Evolutionary conservation across 768 basidiomycete genomes (phyloP), one percentile per base, ranked within the genome.

Genomic region (Macrolepiota dolichaula): DNA sequence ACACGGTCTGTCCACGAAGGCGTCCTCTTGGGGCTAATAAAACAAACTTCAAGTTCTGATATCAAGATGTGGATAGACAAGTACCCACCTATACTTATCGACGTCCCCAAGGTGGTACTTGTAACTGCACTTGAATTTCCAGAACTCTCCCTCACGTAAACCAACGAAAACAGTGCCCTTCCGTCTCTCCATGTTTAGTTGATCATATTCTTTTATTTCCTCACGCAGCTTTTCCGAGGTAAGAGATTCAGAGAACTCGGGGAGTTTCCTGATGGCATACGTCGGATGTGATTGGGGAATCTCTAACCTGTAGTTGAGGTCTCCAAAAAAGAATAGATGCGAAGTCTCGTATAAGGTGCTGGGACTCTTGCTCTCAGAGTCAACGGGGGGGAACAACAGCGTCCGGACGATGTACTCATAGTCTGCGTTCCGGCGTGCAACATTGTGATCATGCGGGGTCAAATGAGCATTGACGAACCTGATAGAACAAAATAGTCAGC

Each of bases 1-100:
- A 98, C 83, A 49, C 96, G 83, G 73, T 98, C 96, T 29, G 95
- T 97, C 91, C 94, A 98, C 22, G 94, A 86, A 0, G 96, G 96
- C 1, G 79, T 81, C 10, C 96, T 87, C 68, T 85, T 89, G 11
- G 73, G 70, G 68, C 91, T 91, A 51, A 24, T 52, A 46, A 38
- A 59, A 66, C 44, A 63, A 17, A 55, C 46, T 17, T 27, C 46
- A n/a, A 55, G 49, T 32, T 40, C 50, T 24, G 51, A 36, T 27
- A 55, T 15, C 38, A 54, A 52, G 12, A 22, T 22, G 19, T 40
- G 17, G n/a, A 57, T 36, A 47, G 56, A 13, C 17, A 19, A 40
- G 52, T 12, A 40, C 83, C 24, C 62, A 92, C 91, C 81, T 86
- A 74, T 94, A 97, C 64, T 85, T 84, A 68, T 95, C 91, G 22